Percentiles rank a stretch among this genome's conserved stretches.
phyloP scores from a whole-genome alignment of 1,284 basidiomycete genomes.

The Gomphus bonarii region DNA sequence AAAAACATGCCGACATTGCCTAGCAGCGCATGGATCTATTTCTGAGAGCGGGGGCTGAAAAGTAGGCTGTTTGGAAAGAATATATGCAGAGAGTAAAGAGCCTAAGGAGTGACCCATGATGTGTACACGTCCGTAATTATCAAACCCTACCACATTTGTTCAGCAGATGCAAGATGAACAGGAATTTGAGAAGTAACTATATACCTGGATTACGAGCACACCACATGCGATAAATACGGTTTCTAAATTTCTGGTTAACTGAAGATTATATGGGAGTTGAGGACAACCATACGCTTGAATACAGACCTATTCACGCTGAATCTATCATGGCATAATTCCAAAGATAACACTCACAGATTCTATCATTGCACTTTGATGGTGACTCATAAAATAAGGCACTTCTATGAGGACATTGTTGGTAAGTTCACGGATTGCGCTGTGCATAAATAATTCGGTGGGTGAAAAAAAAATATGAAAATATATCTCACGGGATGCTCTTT shows the following conservation, averaged over 20 bases:
- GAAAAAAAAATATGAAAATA: neutral
- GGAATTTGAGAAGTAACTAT: neutral
- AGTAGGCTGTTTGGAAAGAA: conserved; percentile 42
- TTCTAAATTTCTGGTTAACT: conserved; percentile 13
- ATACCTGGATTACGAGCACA: conserved; percentile 34
- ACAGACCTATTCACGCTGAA: conserved; percentile 13
- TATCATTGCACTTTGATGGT: conserved; percentile 38
- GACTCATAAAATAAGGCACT: conserved; percentile 29
- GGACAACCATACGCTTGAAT: conserved; percentile 16
- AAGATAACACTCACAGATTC: conserved; percentile 25
- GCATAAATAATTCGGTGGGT: neutral
- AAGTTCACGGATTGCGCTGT: conserved; percentile 30
- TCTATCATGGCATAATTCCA: neutral
- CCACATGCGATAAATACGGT: conserved; percentile 39
- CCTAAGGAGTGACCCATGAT: conserved; percentile 35
- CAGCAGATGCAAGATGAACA: neutral
- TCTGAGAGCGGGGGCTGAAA: conserved; percentile 28
- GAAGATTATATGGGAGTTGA: neutral
- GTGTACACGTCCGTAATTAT: conserved; percentile 15
- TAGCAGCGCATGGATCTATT: conserved; percentile 21
- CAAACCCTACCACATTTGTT: conserved; percentile 1
- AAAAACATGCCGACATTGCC: conserved; percentile 22
- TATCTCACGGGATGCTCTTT: conserved; percentile 28
- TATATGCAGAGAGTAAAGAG: conserved; percentile 37
- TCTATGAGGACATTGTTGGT: conserved; percentile 36